These are phyloP conservation scores for Neospermospora avenae DNA, from an alignment of 2,329 filamentous ascomycete genomes.

Conservation along the genomic window DNA sequence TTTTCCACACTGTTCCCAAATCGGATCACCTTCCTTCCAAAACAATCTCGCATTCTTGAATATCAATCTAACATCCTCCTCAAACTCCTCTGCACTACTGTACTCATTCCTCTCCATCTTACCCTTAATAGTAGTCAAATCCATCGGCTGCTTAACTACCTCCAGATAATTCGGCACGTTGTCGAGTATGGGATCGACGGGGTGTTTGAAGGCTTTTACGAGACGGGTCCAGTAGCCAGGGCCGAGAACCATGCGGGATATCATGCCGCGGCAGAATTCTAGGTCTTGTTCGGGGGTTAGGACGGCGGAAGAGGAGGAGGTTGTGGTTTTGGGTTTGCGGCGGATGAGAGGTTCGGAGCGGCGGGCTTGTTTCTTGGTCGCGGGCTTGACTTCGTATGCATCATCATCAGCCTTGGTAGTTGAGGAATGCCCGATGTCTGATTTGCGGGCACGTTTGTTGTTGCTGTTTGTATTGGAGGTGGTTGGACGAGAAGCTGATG, in stretches of 20 bases:
- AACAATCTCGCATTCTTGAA: conserved; percentile 64
- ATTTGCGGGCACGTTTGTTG: conserved; percentile 27
- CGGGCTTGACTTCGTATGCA: conserved; percentile 24
- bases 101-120: conserved; percentile 58
- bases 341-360: conserved; percentile 22
- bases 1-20: conserved; percentile 53
- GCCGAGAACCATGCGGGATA: conserved; percentile 58
- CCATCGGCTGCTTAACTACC: conserved; percentile 60
- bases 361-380: conserved; percentile 24
- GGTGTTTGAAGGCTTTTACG: conserved; percentile 58
- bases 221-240: conserved; percentile 66
- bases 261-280: conserved; percentile 55
- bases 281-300: conserved; percentile 45
- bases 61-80: conserved; percentile 57
- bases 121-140: conserved; percentile 55
- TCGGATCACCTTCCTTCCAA: conserved; percentile 53
- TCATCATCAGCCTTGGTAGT: conserved; percentile 21
- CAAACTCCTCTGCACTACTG: conserved; percentile 49
- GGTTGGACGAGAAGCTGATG: no score
- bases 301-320: conserved; percentile 5
- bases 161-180: conserved; percentile 60
- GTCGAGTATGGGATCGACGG: conserved; percentile 54
- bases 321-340: conserved; percentile 13
- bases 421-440: conserved; percentile 12
- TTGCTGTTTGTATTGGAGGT: no score